phyloP scores from a whole-genome alignment of 2,329 filamentous ascomycete genomes.

The Aspergillus ustus region DNA sequence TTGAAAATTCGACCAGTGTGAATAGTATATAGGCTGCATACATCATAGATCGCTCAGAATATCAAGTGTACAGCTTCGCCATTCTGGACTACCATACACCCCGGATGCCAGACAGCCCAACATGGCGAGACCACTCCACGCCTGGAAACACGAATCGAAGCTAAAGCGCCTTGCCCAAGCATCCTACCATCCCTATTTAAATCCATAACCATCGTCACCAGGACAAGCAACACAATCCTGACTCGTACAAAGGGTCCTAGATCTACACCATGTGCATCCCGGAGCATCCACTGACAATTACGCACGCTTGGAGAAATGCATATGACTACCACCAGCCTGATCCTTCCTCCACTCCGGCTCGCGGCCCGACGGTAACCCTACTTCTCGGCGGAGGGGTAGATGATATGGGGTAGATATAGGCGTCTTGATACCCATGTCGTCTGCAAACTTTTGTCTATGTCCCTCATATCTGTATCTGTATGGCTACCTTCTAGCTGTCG shows the following conservation, averaged over 20 bases:
- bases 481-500: background rate
- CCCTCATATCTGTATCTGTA: background rate
- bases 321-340: background rate
- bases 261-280: background rate
- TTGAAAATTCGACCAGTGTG: no score
- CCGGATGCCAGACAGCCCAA: background rate
- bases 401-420: background rate
- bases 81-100: background rate
- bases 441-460: background rate
- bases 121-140: background rate
- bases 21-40: no score
- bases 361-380: slow-evolving; percentile 11
- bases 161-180: background rate
- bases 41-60: no score
- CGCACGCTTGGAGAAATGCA: background rate
- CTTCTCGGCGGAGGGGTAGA: background rate
- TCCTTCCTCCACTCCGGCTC: background rate
- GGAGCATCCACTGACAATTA: background rate
- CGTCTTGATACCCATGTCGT: background rate
- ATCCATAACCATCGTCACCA: background rate
- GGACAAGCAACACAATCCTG: background rate
- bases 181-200: background rate
- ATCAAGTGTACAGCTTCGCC: no score
- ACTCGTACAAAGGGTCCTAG: background rate
- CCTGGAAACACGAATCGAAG: background rate